These are phyloP conservation scores for Hypericum perforatum DNA, from an alignment of 345 rosid genomes.

Conservation along the genomic window DNA sequence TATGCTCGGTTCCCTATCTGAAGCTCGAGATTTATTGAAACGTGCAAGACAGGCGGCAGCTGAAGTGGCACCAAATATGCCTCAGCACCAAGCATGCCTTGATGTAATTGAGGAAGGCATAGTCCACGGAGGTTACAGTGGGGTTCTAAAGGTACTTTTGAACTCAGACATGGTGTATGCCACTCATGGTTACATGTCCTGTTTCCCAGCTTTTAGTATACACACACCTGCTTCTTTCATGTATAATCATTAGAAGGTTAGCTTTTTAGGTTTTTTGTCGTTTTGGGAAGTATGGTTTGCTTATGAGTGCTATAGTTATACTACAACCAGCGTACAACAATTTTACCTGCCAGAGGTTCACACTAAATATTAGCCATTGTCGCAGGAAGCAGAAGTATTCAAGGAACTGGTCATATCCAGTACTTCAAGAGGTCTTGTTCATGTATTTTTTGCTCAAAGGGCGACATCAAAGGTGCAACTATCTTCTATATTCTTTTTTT, in stretches of 20 bases:
- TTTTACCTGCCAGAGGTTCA: neutral
- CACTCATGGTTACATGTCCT: neutral
- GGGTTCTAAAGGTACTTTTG: slow-evolving; percentile 62
- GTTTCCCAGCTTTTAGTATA: neutral
- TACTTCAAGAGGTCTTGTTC: slow-evolving; percentile 80
- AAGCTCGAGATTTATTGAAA: slow-evolving; percentile 56
- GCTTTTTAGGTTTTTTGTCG: too few species aligned
- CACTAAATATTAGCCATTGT: slow-evolving; percentile 10
- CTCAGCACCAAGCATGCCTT: slow-evolving; percentile 80
- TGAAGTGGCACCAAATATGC: slow-evolving; percentile 76
- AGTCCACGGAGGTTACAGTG: slow-evolving; percentile 83
- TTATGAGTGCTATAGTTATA: too few species aligned
- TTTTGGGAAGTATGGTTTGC: too few species aligned
- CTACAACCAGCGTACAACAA: too few species aligned
- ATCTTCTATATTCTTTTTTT: too few species aligned
- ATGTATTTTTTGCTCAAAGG: slow-evolving; percentile 81
- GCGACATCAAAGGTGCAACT: slow-evolving; percentile 62
- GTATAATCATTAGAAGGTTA: too few species aligned
- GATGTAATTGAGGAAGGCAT: slow-evolving; percentile 91
- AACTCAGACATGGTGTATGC: slow-evolving; percentile 3
- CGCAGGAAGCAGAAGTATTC: slow-evolving; percentile 82
- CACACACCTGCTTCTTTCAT: too few species aligned
- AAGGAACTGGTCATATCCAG: slow-evolving; percentile 58
- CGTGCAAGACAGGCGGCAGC: slow-evolving; percentile 56
- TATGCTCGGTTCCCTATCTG: slow-evolving; percentile 75